Conservation (phyloP, 1,284 basidiomycete species). For the Ustilago lituana region DNA sequence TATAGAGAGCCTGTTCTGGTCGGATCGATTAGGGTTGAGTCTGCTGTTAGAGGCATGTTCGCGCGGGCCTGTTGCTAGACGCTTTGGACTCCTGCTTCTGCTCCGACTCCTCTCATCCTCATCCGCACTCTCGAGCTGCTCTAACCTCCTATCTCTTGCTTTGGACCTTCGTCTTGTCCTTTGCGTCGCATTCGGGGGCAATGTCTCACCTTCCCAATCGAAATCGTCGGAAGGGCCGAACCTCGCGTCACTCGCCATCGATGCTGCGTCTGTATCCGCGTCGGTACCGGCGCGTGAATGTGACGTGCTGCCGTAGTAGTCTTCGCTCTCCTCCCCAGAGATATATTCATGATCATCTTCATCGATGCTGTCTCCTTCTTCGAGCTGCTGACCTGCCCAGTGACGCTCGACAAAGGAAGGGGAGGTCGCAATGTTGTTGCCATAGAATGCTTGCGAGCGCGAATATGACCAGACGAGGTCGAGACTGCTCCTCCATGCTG, state of each 20-base stretch:
- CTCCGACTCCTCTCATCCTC: constrained; percentile 46
- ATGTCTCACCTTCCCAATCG: constrained; percentile 51
- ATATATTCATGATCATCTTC: constrained; percentile 51
- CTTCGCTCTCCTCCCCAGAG: constrained; percentile 23
- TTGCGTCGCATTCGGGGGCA: constrained; percentile 46
- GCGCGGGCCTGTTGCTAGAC: constrained; percentile 13
- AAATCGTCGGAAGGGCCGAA: constrained; percentile 26
- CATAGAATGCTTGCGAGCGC: constrained; percentile 66
- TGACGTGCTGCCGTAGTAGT: constrained; percentile 10
- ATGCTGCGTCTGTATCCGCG: constrained; percentile 35
- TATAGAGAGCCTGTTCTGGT: constrained; percentile 5
- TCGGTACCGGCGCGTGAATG: constrained; percentile 36
- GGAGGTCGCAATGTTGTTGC: constrained; percentile 65
- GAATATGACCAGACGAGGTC: constrained; percentile 67
- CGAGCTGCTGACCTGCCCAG: constrained; percentile 62
- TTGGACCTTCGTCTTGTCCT: constrained; percentile 20
- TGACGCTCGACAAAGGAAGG: constrained; percentile 62
- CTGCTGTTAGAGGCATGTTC: constrained; percentile 24
- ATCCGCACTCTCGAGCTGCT: constrained; percentile 39
- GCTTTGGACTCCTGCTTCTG: constrained; percentile 53
- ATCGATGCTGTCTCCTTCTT: constrained; percentile 52
- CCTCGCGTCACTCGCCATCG: constrained; percentile 29
- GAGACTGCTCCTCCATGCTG: constrained; percentile 56
- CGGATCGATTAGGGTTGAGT: constrained; percentile 15
- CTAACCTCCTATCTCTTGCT: constrained; percentile 31